These are phyloP conservation scores for Lepidopterella palustris DNA, from an alignment of 495 filamentous ascomycete species.

Conservation along the genomic window DNA sequence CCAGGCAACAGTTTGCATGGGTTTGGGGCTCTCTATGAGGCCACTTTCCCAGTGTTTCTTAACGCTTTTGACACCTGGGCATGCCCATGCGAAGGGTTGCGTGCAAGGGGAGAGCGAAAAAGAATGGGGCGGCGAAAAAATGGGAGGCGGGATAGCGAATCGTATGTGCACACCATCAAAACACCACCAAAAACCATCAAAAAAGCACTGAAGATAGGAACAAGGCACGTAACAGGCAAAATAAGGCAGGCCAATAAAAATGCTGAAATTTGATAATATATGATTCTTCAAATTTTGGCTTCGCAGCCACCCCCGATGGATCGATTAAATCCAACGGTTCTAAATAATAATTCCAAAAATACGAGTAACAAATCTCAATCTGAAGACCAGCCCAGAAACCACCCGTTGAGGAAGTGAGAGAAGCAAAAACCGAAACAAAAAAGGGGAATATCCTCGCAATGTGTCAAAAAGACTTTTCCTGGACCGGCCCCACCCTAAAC, in stretches of 20 bases:
- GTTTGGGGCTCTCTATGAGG: no score
- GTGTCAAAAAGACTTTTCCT: conserved; percentile 20
- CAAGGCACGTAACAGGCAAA: no score
- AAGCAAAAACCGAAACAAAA: no score
- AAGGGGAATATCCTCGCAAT: conserved; percentile 21
- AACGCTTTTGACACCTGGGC: no score
- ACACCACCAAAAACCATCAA: neutral
- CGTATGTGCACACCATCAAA: neutral
- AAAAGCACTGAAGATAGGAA: no score
- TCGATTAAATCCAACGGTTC: conserved; percentile 18
- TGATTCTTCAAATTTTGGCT: conserved; percentile 15
- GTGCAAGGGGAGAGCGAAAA: no score
- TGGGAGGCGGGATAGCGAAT: neutral
- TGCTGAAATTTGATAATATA: no score
- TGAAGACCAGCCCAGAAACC: conserved; percentile 20
- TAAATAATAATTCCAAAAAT: conserved; percentile 11
- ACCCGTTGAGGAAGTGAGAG: conserved; percentile 7
- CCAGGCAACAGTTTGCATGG: no score
- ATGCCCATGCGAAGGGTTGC: no score
- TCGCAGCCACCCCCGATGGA: conserved; percentile 3
- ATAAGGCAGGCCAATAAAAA: no score
- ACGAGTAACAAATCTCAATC: conserved; percentile 10
- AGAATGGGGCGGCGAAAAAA: no score
- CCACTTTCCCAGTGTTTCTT: no score
- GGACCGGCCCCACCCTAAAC: neutral